Evolutionary conservation across 2,329 filamentous ascomycete species (phyloP), one percentile per base, ranked within the genome.

Genomic region (Fonsecaea pedrosoi): DNA sequence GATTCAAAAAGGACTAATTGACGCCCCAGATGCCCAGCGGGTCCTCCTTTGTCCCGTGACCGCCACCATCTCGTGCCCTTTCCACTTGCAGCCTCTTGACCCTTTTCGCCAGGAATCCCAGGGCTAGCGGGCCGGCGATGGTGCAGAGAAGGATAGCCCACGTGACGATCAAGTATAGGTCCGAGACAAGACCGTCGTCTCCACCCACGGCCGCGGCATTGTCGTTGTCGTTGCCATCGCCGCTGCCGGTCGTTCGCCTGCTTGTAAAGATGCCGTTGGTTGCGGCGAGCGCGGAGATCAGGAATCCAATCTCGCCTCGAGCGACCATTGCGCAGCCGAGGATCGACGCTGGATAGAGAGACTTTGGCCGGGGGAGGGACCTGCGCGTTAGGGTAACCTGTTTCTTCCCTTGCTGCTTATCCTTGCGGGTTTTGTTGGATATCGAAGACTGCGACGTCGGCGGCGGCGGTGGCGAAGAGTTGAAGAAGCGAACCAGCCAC

Each of bases 251-350:
- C 30, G 30, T 32, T 32, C 4, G 30, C 30, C 15, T 45, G 3
- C 38, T 12, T 13, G 60, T 40, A 66, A 86, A 86, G 10, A 86
- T 79, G 0, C 83, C 82, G 13, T 80, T 78, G 4, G 78, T 83
- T 72, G 91, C 84, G 0, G 89, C 89, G 0, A 93, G 76, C 0
- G 89, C 87, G 0, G 89, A 88, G 68, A 95, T 92, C 53, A 94
- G 76, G 68, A 92, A 92, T 0, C 91, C 90, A 38, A 94, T 92
- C 75, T 95, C 91, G 0, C 91, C 91, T n/a, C 91, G 83, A 0
- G 91, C 87, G 0, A 90, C 85, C 91, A 94, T 94, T 2, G 86
- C 86, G 18, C 85, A 81, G 0, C 88, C 88, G 0, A 94, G 78
- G 2, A 94, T 87, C 0, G 84, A 82, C 0, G 87, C 84, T 0